Conservation (phyloP, 306 rosid genomes). For the Morella rubra region DNA sequence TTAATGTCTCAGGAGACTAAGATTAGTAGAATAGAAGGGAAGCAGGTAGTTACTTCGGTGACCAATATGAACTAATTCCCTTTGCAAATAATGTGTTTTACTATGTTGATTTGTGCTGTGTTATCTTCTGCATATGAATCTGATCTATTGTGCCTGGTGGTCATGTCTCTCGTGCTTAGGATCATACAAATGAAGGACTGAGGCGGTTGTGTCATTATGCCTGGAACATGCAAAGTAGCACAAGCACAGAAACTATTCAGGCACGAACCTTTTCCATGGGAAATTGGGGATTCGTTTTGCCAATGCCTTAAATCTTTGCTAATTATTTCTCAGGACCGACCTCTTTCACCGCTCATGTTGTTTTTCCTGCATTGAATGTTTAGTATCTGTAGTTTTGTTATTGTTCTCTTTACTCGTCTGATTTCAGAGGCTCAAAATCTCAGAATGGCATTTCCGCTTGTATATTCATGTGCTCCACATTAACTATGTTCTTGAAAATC, state of each 20-base stretch:
- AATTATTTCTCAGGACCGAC: neutral
- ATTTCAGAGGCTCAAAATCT: constrained; percentile 12
- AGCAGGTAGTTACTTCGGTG: constrained; percentile 56
- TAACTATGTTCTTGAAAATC: constrained; percentile 15
- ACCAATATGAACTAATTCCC: neutral
- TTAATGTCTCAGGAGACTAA: constrained; percentile 54
- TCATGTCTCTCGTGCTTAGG: constrained; percentile 46
- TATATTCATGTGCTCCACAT: neutral
- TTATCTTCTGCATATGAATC: neutral
- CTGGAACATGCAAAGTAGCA: constrained; percentile 43
- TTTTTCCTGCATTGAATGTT: neutral
- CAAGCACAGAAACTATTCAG: constrained; percentile 53
- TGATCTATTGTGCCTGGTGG: constrained; percentile 19
- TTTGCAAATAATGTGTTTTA: constrained; percentile 6
- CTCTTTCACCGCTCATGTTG: neutral
- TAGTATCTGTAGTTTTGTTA: neutral
- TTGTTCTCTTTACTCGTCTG: constrained; percentile 2
- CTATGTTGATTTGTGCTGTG: neutral
- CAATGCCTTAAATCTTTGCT: neutral
- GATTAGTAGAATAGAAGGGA: constrained; percentile 66
- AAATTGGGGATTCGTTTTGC: neutral
- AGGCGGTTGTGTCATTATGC: constrained; percentile 50
- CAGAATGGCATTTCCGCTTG: constrained; percentile 5
- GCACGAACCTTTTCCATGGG: constrained; percentile 30
- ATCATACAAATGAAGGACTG: constrained; percentile 52